Conservation (phyloP, 2,329 filamentous ascomycete genomes). For the Epichloe gansuensis region DNA sequence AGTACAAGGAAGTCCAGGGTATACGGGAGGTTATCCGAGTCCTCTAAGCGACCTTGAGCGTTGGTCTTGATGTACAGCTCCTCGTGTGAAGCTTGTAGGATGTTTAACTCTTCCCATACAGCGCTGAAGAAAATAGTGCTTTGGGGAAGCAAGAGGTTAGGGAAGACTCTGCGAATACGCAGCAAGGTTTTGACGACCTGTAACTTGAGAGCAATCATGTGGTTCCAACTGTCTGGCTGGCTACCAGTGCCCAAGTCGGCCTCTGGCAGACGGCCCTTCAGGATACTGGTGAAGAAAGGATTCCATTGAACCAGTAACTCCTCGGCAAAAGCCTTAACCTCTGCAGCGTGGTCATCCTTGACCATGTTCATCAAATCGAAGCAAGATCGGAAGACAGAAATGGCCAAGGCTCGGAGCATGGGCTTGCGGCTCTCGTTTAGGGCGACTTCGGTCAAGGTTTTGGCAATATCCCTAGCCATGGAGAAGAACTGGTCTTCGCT, state of each 20-base stretch:
- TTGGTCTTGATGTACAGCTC: conserved; percentile 77
- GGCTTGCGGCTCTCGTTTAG: conserved; percentile 62
- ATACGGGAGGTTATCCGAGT: conserved; percentile 83
- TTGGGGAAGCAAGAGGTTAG: conserved; percentile 67
- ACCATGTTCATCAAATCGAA: conserved; percentile 96
- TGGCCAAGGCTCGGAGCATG: conserved; percentile 67
- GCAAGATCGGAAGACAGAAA: conserved; percentile 80
- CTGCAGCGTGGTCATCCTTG: conserved; percentile 77
- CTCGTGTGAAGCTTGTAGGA: conserved; percentile 60
- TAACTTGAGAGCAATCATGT: conserved; percentile 73
- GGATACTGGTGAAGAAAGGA: conserved; percentile 70
- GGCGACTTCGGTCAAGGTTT: conserved; percentile 70
- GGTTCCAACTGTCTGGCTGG: conserved; percentile 61
- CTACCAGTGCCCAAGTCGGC: conserved; percentile 31
- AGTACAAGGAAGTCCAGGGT: conserved; percentile 87
- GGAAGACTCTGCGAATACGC: conserved; percentile 76
- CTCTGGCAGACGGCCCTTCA: conserved; percentile 65
- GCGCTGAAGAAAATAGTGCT: conserved; percentile 72
- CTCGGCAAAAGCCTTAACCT: conserved; percentile 80
- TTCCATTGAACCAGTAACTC: conserved; percentile 75
- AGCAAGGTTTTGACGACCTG: conserved; percentile 91
- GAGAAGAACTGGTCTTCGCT: conserved; percentile 92
- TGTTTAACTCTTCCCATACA: conserved; percentile 76
- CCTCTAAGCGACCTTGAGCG: conserved; percentile 76
- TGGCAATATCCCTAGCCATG: conserved; percentile 75